Conservation (phyloP, 495 filamentous ascomycete genomes). For the Cryomyces minteri region DNA sequence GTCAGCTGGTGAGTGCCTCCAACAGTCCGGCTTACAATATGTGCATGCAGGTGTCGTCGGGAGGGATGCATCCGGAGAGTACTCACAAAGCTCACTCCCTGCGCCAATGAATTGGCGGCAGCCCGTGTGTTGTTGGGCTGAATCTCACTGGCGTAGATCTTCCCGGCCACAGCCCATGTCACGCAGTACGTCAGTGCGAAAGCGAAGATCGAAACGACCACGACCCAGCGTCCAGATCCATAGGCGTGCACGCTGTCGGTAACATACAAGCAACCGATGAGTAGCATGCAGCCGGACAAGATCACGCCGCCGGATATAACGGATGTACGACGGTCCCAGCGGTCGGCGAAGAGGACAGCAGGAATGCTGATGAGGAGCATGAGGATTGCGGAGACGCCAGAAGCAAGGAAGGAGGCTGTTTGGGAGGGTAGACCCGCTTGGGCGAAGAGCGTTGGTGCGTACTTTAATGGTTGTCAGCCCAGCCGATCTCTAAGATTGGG, state of each 20-base stretch:
- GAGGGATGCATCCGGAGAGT: not conserved
- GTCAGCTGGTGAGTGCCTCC: not conserved
- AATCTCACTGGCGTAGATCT: conserved; percentile 16
- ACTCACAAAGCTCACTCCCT: conserved; percentile 11
- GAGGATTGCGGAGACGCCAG: conserved; percentile 35
- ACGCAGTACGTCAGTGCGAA: conserved; percentile 10
- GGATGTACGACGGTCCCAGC: conserved; percentile 11
- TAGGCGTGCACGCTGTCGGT: conserved; percentile 6
- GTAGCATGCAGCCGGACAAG: conserved; percentile 7
- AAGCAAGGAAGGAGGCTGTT: conserved; percentile 33
- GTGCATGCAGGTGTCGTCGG: not conserved
- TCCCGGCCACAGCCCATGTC: conserved; percentile 12
- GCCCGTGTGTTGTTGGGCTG: conserved; percentile 11
- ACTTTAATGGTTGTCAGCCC: conserved; percentile 7
- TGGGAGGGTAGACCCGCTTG: conserved; percentile 32
- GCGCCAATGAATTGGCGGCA: conserved; percentile 8
- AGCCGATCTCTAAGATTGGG: not conserved
- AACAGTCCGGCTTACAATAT: not conserved
- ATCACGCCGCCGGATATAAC: conserved; percentile 9
- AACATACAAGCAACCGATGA: conserved; percentile 14
- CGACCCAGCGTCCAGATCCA: conserved; percentile 11
- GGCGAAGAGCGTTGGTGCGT: conserved; percentile 32
- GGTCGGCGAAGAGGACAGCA: conserved; percentile 14
- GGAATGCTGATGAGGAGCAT: conserved; percentile 35
- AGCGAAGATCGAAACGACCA: conserved; percentile 11